Conservation (phyloP, 2,329 filamentous ascomycete species). For the Pseudopyricularia cyperi region DNA sequence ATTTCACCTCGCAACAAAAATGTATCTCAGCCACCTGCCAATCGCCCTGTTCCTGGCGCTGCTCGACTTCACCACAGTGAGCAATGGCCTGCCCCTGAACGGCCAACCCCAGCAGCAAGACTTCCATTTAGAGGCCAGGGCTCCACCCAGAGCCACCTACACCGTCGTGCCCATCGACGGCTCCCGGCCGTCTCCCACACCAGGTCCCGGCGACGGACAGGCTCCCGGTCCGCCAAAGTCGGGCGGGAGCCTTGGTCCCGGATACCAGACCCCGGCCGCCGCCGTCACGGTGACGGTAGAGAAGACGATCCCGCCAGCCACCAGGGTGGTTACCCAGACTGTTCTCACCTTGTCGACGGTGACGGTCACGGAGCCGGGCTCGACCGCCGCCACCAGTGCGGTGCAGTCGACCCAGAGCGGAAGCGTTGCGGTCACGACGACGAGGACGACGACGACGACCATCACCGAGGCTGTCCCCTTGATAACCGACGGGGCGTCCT, state of each 20-base stretch:
- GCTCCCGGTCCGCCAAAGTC: slow-evolving; percentile 4
- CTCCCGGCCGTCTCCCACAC: slow-evolving; percentile 1
- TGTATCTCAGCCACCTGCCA: slow-evolving; percentile 8
- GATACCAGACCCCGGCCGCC: slow-evolving; percentile 1
- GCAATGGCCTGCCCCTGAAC: slow-evolving; percentile 11
- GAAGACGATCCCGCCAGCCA: slow-evolving; percentile 8
- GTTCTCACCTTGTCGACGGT: background rate
- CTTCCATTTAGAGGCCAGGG: slow-evolving; percentile 5
- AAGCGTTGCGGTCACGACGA: too few species aligned
- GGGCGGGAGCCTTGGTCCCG: slow-evolving; percentile 8
- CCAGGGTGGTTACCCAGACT: slow-evolving; percentile 8
- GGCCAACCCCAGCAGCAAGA: slow-evolving; percentile 6
- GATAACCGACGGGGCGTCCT: background rate
- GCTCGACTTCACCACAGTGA: slow-evolving; percentile 5
- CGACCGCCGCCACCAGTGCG: background rate
- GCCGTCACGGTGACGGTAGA: slow-evolving; percentile 7
- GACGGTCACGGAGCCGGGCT: background rate
- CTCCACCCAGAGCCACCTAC: slow-evolving; percentile 19
- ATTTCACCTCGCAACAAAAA: too few species aligned
- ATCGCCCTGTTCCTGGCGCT: slow-evolving; percentile 6
- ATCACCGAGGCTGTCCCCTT: background rate
- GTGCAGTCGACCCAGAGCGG: too few species aligned
- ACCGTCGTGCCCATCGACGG: slow-evolving; percentile 25
- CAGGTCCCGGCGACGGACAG: slow-evolving; percentile 4
- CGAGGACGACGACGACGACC: background rate